Percentiles rank a stretch among this genome's conserved stretches.
Conservation (phyloP, 2,329 filamentous ascomycete species). For the Westerdykella sp. region DNA sequence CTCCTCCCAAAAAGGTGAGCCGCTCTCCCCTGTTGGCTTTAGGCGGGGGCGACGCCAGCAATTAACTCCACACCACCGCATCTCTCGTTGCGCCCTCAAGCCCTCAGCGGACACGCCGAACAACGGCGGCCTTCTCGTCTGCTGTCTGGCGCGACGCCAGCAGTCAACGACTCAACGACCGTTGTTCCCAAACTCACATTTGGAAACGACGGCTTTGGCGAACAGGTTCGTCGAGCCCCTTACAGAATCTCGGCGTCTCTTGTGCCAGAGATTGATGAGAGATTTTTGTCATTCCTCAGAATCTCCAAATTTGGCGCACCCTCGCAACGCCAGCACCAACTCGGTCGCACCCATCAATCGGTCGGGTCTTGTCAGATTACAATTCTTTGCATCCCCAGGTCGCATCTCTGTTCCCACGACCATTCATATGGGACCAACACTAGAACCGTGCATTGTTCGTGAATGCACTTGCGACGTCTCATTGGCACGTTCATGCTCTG, state of each 20-base stretch:
- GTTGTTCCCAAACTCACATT: too few relatives aligned
- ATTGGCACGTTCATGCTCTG: constrained; percentile 12
- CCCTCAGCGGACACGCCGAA: constrained; percentile 16
- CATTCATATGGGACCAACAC: constrained; percentile 14
- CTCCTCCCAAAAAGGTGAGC: constrained; percentile 3
- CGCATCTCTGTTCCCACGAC: constrained; percentile 9
- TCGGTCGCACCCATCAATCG: too few relatives aligned
- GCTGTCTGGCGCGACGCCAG: constrained; percentile 4
- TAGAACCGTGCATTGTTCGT: constrained; percentile 7
- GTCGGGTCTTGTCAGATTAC: too few relatives aligned
- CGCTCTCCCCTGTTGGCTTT: constrained; percentile 4
- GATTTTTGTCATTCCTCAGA: neutral
- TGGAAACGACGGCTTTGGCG: constrained; percentile 3
- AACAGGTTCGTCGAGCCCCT: constrained; percentile 2
- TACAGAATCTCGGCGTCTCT: neutral
- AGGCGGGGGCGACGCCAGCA: constrained; percentile 22
- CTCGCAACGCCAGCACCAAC: too few relatives aligned
- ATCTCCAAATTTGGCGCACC: constrained; percentile 10
- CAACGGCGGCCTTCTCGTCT: constrained; percentile 9
- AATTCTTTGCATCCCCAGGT: constrained; percentile 1
- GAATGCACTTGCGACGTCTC: constrained; percentile 3
- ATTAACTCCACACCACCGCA: constrained; percentile 4
- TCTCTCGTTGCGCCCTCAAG: neutral
- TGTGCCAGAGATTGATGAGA: neutral
- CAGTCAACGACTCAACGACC: too few relatives aligned